Evolutionary conservation across 1,284 basidiomycete species (phyloP).

Genomic region (Sphaerobolus stellatus): DNA sequence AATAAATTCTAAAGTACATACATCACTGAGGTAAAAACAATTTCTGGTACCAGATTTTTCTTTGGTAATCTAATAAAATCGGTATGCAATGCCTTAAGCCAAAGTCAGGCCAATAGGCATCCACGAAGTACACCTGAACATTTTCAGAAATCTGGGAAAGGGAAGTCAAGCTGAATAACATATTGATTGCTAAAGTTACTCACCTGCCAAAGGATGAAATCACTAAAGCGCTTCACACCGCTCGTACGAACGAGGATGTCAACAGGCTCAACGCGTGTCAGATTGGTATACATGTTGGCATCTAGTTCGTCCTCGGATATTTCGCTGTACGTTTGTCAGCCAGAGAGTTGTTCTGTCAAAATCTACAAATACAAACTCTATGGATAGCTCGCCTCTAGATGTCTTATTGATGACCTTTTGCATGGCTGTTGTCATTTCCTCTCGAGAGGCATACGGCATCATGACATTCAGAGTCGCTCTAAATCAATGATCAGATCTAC

Average conservation of each 20-base stretch:
- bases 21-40: neutral
- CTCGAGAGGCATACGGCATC: constrained; percentile 90
- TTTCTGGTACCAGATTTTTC: constrained; percentile 54
- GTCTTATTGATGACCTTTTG: constrained; percentile 54
- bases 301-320: constrained; percentile 71
- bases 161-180: neutral
- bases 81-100: constrained; percentile 85
- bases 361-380: constrained; percentile 27
- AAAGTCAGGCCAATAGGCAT: constrained; percentile 94
- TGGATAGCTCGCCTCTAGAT: constrained; percentile 37
- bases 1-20: neutral
- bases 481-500: neutral
- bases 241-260: constrained; percentile 93
- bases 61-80: constrained; percentile 84
- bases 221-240: constrained; percentile 87
- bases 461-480: constrained; percentile 93
- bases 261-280: constrained; percentile 65
- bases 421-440: constrained; percentile 87
- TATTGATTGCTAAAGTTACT: constrained; percentile 21
- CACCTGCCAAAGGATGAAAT: constrained; percentile 96
- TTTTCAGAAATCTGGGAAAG: constrained; percentile 65
- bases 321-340: constrained; percentile 32
- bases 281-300: constrained; percentile 63
- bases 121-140: constrained; percentile 91
- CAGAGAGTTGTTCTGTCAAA: constrained; percentile 5